These are phyloP conservation scores for Penicillium coprophilum DNA, from an alignment of 495 filamentous ascomycete species.

Conservation along the genomic window DNA sequence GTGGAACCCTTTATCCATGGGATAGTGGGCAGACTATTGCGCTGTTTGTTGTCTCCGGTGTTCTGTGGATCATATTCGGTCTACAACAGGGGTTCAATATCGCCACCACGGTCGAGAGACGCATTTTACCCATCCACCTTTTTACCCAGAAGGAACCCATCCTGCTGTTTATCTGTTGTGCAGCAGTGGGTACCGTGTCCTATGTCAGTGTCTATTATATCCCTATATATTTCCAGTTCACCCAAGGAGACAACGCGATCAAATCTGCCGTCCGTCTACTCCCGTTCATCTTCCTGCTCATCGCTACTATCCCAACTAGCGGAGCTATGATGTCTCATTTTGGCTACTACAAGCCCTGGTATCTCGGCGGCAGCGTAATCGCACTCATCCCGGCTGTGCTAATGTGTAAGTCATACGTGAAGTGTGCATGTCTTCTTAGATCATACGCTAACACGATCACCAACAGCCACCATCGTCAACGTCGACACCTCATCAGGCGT, in stretches of 20 bases:
- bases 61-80: slow-evolving; percentile 22
- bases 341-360: slow-evolving; percentile 58
- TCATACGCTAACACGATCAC: not conserved
- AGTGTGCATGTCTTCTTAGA: not conserved
- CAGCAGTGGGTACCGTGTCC: slow-evolving; percentile 22
- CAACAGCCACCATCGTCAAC: slow-evolving; percentile 27
- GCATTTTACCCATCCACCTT: slow-evolving; percentile 51
- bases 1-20: slow-evolving; percentile 36
- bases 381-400: slow-evolving; percentile 12
- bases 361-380: slow-evolving; percentile 32
- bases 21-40: slow-evolving; percentile 23
- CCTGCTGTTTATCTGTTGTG: slow-evolving; percentile 43
- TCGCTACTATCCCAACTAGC: slow-evolving; percentile 13
- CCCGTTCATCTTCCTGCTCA: slow-evolving; percentile 25
- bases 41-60: slow-evolving; percentile 23
- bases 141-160: slow-evolving; percentile 36
- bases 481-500: slow-evolving; percentile 29
- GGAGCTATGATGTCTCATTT: slow-evolving; percentile 49
- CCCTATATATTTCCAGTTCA: slow-evolving; percentile 51
- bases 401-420: slow-evolving; percentile 10
- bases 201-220: slow-evolving; percentile 53
- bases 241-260: slow-evolving; percentile 36
- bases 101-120: slow-evolving; percentile 44
- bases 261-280: slow-evolving; percentile 41
- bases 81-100: slow-evolving; percentile 51